Conservation (phyloP, 129 eudicot genomes). For the Flaveria robusta region DNA sequence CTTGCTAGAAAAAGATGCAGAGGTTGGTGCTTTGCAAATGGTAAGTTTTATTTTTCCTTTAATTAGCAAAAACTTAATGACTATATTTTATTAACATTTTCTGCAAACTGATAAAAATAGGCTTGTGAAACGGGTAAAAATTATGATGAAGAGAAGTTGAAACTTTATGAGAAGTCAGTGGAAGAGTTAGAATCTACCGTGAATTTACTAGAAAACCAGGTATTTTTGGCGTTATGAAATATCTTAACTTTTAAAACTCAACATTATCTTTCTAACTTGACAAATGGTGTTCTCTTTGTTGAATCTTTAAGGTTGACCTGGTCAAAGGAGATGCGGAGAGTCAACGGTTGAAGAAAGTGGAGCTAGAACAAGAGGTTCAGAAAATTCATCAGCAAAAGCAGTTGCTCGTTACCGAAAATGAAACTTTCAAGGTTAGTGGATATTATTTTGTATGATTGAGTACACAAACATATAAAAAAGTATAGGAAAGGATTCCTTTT, state of each 20-base stretch:
- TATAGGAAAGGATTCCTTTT: neutral
- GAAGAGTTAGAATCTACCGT: constrained; percentile 62
- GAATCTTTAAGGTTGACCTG: constrained; percentile 53
- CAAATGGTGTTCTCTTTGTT: neutral
- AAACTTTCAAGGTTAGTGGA: constrained; percentile 61
- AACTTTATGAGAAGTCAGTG: constrained; percentile 69
- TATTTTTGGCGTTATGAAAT: neutral
- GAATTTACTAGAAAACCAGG: constrained; percentile 16
- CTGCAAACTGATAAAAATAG: constrained; percentile 36
- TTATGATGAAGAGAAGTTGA: constrained; percentile 59
- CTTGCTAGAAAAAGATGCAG: neutral
- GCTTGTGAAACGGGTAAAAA: constrained; percentile 43
- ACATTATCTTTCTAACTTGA: neutral
- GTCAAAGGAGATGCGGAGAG: constrained; percentile 79
- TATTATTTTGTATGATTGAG: neutral
- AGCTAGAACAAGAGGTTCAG: constrained; percentile 73
- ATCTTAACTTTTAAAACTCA: neutral
- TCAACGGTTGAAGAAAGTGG: constrained; percentile 74
- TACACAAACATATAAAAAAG: neutral
- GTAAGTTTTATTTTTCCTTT: constrained; percentile 28
- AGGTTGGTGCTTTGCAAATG: constrained; percentile 13
- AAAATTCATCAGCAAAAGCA: constrained; percentile 49
- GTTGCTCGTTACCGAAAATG: constrained; percentile 55
- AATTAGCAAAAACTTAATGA: neutral
- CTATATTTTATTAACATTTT: constrained; percentile 1